Evolutionary conservation across 2,329 filamentous ascomycete species (phyloP), one percentile per base, ranked within the genome.

Genomic region (Xylaria multiplex): DNA sequence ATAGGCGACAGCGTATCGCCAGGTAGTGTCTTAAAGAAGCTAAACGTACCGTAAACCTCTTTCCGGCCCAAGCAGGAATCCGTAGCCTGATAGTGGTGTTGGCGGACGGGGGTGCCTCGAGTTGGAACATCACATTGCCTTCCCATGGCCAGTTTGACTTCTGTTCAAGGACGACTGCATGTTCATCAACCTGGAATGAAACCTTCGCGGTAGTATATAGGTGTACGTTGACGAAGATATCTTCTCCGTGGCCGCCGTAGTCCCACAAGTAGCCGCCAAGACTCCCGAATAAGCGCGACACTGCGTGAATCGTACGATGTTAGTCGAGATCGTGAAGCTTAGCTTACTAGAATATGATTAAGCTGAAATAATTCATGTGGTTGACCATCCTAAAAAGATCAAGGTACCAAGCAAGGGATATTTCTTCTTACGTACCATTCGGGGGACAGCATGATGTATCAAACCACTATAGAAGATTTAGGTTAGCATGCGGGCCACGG

Each of bases 401-500:
- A 8, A 16, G 43, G 11, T n/a, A 32, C 14, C 22, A 13, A 43
- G 6, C n/a, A n/a, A 43, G 35, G 13, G 8, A 30, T 7, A 32
- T 19, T 16, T 24, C 6, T 5, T 37, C 22, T 30, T 42, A 30
- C 48, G 30, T 32, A 55, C 53, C 77, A 69, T 89, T 89, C 0
- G 87, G 87, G 2, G 87, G 87, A 71, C 87, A 89, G 68, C 86
- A 89, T 6, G 86, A 85, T 43, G 82, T 84, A 56, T 83, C 83
- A 60, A 88, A 89, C 87, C 87, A 90, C 24, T 68, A 61, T 43
- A 22, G n/a, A 37, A 22, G 14, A 3, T 32, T 11, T 8, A 4
- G 8, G 53, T 68, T 8, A 67, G 58, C n/a, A 56, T 49, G 40
- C 13, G 27, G 48, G 27, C 7, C 6, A 22, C 54, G 13, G 16